Evolutionary conservation across 768 basidiomycete species (phyloP).

Genomic region (Boletus pseudo-olivaceus): DNA sequence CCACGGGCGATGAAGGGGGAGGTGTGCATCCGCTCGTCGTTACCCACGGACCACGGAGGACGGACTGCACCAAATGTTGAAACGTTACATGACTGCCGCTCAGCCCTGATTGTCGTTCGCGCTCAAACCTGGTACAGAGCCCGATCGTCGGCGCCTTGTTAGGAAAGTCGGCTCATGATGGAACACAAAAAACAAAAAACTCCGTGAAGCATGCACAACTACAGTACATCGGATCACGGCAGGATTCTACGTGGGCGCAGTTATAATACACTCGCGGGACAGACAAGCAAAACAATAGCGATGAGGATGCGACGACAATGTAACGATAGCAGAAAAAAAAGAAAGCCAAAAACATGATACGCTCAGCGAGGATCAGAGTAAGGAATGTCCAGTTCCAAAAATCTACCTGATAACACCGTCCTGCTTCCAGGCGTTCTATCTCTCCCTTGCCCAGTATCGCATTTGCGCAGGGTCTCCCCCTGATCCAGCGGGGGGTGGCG

Average conservation of each 20-base stretch:
- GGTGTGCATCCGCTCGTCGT: neutral
- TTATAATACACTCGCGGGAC: constrained; percentile 18
- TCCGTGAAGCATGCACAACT: constrained; percentile 19
- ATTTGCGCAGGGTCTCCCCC: constrained; percentile 25
- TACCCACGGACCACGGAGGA: constrained; percentile 11
- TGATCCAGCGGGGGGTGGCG: constrained; percentile 28
- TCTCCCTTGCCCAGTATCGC: constrained; percentile 27
- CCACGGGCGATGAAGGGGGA: constrained; percentile 5
- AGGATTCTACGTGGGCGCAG: constrained; percentile 6
- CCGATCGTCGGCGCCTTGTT: constrained; percentile 18
- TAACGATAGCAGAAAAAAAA: constrained; percentile 6
- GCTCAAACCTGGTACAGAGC: neutral
- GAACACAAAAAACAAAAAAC: constrained; percentile 7
- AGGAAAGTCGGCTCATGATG: constrained; percentile 14
- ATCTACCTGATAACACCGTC: constrained; percentile 8
- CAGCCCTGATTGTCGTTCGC: constrained; percentile 17
- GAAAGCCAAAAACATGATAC: neutral
- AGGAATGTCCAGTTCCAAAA: constrained; percentile 14
- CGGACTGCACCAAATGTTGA: neutral
- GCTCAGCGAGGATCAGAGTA: constrained; percentile 1
- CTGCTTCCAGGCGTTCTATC: constrained; percentile 9
- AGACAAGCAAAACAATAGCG: constrained; percentile 6
- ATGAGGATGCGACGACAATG: constrained; percentile 10
- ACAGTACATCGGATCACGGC: constrained; percentile 6
- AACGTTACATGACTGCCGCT: neutral